A percentile compares a stretch with the other conserved stretches of the same genome.
These are phyloP conservation scores for Chlamydomonas reinhardtii DNA, from an alignment of 163 green algal genomes.

Conservation along the genomic window DNA sequence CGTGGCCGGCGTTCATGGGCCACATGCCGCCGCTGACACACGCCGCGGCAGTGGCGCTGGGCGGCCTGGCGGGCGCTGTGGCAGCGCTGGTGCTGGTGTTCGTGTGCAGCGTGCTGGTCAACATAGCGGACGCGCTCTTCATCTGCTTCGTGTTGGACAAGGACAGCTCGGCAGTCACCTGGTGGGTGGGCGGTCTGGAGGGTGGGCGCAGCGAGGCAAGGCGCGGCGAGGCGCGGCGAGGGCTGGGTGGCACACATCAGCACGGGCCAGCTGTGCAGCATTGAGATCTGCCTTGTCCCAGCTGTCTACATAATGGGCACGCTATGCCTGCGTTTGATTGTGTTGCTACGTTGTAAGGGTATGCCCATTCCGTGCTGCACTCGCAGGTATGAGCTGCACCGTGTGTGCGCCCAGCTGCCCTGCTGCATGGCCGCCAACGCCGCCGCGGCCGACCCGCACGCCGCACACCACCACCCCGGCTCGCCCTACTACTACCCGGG, in stretches of 20 bases:
- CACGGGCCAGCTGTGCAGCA: too few relatives aligned
- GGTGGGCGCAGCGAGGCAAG: too few relatives aligned
- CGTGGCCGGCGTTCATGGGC: not conserved
- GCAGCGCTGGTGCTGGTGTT: constrained; percentile 34
- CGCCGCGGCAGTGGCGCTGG: constrained; percentile 12
- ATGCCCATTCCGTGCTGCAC: too few relatives aligned
- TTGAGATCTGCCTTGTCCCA: too few relatives aligned
- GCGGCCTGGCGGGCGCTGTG: constrained; percentile 5
- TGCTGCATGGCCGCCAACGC: not conserved
- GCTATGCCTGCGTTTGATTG: too few relatives aligned
- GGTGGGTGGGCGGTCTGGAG: too few relatives aligned
- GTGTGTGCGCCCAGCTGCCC: not conserved
- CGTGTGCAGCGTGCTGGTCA: constrained; percentile 11
- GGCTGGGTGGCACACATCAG: too few relatives aligned
- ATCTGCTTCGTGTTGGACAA: constrained; percentile 32
- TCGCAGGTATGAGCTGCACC: constrained; percentile 22
- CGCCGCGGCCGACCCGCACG: not conserved
- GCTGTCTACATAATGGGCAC: too few relatives aligned
- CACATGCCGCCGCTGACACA: not conserved
- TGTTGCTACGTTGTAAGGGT: too few relatives aligned
- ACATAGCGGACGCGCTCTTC: constrained; percentile 34
- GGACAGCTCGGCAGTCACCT: constrained; percentile 7
- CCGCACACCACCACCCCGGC: not conserved
- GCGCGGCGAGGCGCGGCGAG: too few relatives aligned
- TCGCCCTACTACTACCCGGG: constrained; percentile 14